Conservation (phyloP, 2,329 filamentous ascomycete species). For the Talaromyces atroroseus region DNA sequence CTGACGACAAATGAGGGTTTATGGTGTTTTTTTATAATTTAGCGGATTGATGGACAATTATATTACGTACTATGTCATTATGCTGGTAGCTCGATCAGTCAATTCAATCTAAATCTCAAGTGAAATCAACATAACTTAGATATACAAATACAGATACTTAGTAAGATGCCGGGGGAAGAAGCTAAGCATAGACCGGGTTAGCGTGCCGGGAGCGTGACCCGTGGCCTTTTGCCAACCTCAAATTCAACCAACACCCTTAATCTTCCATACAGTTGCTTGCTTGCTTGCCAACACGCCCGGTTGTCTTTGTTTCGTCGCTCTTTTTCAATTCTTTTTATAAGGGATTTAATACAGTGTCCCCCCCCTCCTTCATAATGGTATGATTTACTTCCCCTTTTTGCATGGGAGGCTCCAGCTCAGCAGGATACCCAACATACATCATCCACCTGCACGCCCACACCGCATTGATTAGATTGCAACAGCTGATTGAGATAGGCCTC, state of each 20-base stretch:
- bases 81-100: too few species aligned
- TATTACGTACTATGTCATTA: neutral
- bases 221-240: slow-evolving; percentile 14
- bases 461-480: too few species aligned
- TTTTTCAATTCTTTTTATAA: slow-evolving; percentile 3
- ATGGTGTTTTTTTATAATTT: neutral
- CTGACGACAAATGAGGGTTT: neutral
- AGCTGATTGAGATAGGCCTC: slow-evolving; percentile 26
- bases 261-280: neutral
- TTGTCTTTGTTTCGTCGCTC: slow-evolving; percentile 8
- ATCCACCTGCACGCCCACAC: too few species aligned
- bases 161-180: neutral
- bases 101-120: too few species aligned
- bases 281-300: neutral
- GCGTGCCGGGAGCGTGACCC: slow-evolving; percentile 13
- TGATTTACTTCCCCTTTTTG: neutral
- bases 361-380: slow-evolving; percentile 11
- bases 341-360: neutral
- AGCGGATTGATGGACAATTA: neutral
- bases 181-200: neutral
- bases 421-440: too few species aligned
- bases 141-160: neutral
- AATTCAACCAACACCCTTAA: slow-evolving; percentile 4
- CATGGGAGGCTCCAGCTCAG: too few species aligned
- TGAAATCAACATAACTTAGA: too few species aligned